Evolutionary conservation across 2,329 filamentous ascomycete genomes (phyloP), one percentile per base, ranked within the genome.

Genomic region (Pyrenophora seminiperda): DNA sequence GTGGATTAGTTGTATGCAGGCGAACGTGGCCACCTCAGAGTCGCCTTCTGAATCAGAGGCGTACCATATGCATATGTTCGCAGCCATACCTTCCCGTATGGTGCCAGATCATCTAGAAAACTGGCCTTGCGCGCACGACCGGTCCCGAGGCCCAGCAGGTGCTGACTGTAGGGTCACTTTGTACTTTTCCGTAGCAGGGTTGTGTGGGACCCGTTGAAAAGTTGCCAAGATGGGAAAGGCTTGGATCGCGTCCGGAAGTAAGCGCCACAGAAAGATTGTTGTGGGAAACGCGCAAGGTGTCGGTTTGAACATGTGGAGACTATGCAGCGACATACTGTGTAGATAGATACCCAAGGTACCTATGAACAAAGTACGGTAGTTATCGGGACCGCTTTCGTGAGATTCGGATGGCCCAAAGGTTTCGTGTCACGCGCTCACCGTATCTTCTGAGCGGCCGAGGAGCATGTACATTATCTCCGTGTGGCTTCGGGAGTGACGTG

Each of bases 51-150:
- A 37, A 46, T 47, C 50, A 58, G 63, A 56, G 61, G 56, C 59
- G 56, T 51, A 61, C 44, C 52, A 56, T 60, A 55, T 63, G 63
- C 65, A 62, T 56, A 56, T 58, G 67, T 71, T 72, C 68, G 68
- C 69, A 70, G 65, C 55, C 51, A 60, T 53, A 60, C 51, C 41
- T 56, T 56, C 33, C 58, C 58, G 53, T 65, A 55, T 67, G 67
- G 68, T 73, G 70, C 68, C 69, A 73, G 66, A 73, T 70, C 67
- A 72, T 62, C 67, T 54, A 54, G 58, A 53, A 50, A 53, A 55
- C 52, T 53, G 43, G 37, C 58, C 53, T 55, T 54, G 59, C 63
- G 62, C 59, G 65, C 61, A 64, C 67, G 67, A 66, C 61, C 68
- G 67, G 67, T 72, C 62, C 68, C 68, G 66, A 63, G 49, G 30